Base-by-base conservation (phyloP, 495 filamentous ascomycete genomes). In the Schizothecium vesticola region DNA sequence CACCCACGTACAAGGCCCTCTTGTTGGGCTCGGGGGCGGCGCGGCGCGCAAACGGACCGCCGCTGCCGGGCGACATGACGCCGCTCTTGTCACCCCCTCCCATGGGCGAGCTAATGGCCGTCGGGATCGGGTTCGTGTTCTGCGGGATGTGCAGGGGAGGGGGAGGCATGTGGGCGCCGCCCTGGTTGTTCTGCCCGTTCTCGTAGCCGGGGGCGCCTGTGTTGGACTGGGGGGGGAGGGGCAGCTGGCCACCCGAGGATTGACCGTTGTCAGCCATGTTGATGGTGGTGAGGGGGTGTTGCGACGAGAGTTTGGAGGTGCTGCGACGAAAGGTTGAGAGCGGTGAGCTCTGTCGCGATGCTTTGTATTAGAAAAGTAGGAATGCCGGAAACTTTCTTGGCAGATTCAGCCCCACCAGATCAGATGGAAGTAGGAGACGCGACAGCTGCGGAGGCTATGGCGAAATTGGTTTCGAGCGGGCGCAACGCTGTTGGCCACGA, bases 21-120 rank as follows among this genome's bases (percentile, higher is more conserved):
- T 99, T 99, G 84, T 99, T 99, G 57, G 95, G 95, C 81, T 99
- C 95, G 62, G 95, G 95, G 21, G 95, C 95, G 31, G 93, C 92
- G 72, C 95, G 94, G 73, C 95, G 92, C 59, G 92, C 89, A 72
- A 90, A 94, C 61, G 92, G 89, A 58, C 89, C 92, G 59, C 86
- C 87, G 68, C 88, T 92, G 73, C 87, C 89, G 43, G 92, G 91
- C 56, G 94, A 97, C 84, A 94, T 90, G 78, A 96, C 89, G 58
- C 81, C 85, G 61, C 81, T 82, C 72, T 85, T 84, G 66, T 87
- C 85, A 59, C 81, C 83, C 66, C 84, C 71, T 56, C 87, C 90
- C 90, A 92, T 89, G 11, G 93, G 92, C 60, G 92, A 95, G 65
- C 90, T 92, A 73, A 97, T 93, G 21, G 95, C 93, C 22, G 92